A percentile compares a stretch with the other conserved stretches of the same genome.
These are phyloP conservation scores for Pythium monospermum DNA, from an alignment of 352 stramenopile species.

Conservation along the genomic window DNA sequence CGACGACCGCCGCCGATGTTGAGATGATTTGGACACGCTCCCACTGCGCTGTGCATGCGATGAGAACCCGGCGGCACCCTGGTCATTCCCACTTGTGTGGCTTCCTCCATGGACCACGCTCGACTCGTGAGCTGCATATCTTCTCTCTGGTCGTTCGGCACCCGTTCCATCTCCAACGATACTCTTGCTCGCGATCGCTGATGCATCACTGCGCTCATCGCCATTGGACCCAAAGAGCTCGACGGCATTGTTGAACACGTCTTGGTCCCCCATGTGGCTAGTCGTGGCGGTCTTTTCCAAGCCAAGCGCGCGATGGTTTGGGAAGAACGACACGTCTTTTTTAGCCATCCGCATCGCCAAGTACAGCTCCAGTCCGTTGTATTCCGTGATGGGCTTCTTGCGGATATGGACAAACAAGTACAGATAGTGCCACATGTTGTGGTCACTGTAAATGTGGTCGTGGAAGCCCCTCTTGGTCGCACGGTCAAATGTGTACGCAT, in stretches of 20 bases:
- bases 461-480: constrained; percentile 64
- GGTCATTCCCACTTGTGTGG: too few relatives aligned
- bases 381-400: constrained; percentile 74
- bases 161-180: not conserved
- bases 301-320: constrained; percentile 49
- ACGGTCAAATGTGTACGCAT: constrained; percentile 73
- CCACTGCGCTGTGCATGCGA: too few relatives aligned
- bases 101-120: too few relatives aligned
- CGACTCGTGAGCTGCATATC: too few relatives aligned
- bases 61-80: too few relatives aligned
- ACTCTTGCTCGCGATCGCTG: not conserved
- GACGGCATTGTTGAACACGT: not conserved
- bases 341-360: constrained; percentile 75
- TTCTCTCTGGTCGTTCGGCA: too few relatives aligned
- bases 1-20: too few relatives aligned
- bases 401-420: constrained; percentile 77
- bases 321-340: constrained; percentile 73
- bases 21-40: too few relatives aligned
- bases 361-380: constrained; percentile 77
- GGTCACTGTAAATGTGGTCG: constrained; percentile 64
- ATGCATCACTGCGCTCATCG: not conserved
- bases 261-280: not conserved
- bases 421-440: constrained; percentile 84
- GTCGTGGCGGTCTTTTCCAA: constrained; percentile 39
- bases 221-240: not conserved